Evolutionary conservation across 139 green algal species (phyloP).

Genomic region (Spirogloea muscicola): DNA sequence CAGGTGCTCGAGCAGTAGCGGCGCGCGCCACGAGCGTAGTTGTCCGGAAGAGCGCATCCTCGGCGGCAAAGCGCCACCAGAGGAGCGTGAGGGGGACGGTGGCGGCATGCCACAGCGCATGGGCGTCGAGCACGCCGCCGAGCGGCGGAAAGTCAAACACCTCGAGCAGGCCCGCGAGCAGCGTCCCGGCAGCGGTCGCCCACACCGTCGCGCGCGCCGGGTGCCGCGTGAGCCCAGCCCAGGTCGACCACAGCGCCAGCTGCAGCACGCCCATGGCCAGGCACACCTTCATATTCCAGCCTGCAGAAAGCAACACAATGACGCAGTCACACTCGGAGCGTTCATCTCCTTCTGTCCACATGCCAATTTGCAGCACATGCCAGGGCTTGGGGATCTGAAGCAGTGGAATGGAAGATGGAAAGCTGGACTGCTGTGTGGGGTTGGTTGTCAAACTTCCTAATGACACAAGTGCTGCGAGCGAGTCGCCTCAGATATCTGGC

Average conservation of each 20-base stretch:
- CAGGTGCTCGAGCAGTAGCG: no score
- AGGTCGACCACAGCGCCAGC: constrained; percentile 22
- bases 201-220: constrained; percentile 1
- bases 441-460: no score
- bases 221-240: constrained; percentile 10
- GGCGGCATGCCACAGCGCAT: constrained; percentile 74
- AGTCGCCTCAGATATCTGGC: no score
- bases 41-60: constrained; percentile 11
- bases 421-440: no score
- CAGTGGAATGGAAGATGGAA: no score
- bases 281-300: constrained; percentile 74
- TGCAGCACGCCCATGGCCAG: constrained; percentile 58
- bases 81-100: constrained; percentile 67
- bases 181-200: constrained; percentile 24
- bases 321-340: no score
- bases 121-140: constrained; percentile 66
- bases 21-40: no score
- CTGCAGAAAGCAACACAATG: no score
- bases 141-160: constrained; percentile 81
- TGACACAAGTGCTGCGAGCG: no score
- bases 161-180: constrained; percentile 68
- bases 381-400: no score
- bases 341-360: no score
- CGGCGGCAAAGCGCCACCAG: constrained; percentile 70
- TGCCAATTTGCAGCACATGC: no score